Base-by-base conservation (phyloP, 2,329 filamentous ascomycete genomes). In the Diplodia corticola region DNA sequence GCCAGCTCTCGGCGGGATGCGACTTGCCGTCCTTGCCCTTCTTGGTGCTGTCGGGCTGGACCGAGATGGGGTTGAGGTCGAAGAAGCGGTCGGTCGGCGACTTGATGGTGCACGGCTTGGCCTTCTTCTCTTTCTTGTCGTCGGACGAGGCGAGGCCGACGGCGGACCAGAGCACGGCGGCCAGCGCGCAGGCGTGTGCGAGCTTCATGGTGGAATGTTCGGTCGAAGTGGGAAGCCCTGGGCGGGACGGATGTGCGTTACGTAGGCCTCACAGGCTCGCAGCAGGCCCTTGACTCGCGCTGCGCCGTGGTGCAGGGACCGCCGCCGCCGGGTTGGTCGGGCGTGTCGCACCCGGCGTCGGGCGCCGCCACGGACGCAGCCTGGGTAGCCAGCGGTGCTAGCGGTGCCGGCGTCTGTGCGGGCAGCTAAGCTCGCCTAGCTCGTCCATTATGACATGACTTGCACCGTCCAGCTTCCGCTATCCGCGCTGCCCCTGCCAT, bases 1-100 rank as follows among this genome's bases (percentile, higher is more conserved):
- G 83, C 81, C 85, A 86, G 73, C 83, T 89, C 68, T 86, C 82
- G 64, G 83, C 83, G 48, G 88, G 85, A 13, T 81, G 83, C 24
- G 85, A 83, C 71, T 89, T 83, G 53, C 75, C 74, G 28, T 74
- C 74, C 68, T 80, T 80, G 48, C 78, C 73, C 63, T 79, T 79
- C 66, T 78, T 77, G 10, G 71, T 70, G 7, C 69, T 72, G 10
- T 74, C 74, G 13, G 84, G 83, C 44, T 78, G 78, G 63, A 88
- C 76, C 33, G 82, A 82, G 69, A 89, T 81, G 7, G 83, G 79
- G 70, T 82, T 87, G 30, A 89, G 80, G 72, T 89, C 87, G 77
- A 88, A 89, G 79, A 87, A 89, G 64, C 84, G 80, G 66, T 86
- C 86, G n/a, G 81, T 83, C 3, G 86, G 84, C 26, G 86, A 88